A percentile compares a stretch with the other conserved stretches of the same genome.
phyloP scores from a whole-genome alignment of 176 grass and related monocot genomes.

The Tillandsia fasciculata region DNA sequence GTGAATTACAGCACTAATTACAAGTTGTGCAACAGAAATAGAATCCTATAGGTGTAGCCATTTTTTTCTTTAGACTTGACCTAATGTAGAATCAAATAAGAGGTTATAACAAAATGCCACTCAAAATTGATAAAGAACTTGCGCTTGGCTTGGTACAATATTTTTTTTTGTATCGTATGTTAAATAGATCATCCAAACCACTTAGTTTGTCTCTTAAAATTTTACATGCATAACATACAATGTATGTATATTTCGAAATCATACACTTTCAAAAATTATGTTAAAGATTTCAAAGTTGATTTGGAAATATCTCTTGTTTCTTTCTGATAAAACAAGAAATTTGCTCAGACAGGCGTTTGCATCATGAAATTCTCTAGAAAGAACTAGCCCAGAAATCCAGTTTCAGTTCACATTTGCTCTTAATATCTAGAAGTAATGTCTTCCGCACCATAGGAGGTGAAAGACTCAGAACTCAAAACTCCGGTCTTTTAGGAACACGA shows the following conservation, averaged over 20 bases:
- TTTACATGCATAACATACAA: too few species aligned
- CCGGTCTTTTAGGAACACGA: not conserved
- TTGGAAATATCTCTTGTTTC: not conserved
- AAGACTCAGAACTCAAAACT: too few species aligned
- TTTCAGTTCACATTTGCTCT: too few species aligned
- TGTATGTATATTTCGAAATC: too few species aligned
- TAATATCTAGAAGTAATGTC: not conserved
- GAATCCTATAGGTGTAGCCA: not conserved
- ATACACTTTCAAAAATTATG: too few species aligned
- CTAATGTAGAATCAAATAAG: not conserved
- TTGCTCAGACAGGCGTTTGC: not conserved
- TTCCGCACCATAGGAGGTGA: not conserved
- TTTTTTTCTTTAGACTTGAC: not conserved
- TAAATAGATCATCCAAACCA: too few species aligned
- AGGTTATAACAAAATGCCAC: not conserved
- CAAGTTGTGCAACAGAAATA: conserved; percentile 7
- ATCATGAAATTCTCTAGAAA: too few species aligned
- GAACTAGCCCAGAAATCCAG: too few species aligned
- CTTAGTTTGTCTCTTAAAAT: too few species aligned
- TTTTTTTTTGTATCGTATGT: too few species aligned
- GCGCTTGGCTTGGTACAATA: too few species aligned
- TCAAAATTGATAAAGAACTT: too few species aligned
- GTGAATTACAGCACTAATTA: conserved; percentile 2
- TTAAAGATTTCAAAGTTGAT: not conserved
- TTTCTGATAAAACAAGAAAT: not conserved